These are phyloP conservation scores for Areca catechu DNA, from an alignment of 176 grass and related monocot genomes.

Conservation along the genomic window DNA sequence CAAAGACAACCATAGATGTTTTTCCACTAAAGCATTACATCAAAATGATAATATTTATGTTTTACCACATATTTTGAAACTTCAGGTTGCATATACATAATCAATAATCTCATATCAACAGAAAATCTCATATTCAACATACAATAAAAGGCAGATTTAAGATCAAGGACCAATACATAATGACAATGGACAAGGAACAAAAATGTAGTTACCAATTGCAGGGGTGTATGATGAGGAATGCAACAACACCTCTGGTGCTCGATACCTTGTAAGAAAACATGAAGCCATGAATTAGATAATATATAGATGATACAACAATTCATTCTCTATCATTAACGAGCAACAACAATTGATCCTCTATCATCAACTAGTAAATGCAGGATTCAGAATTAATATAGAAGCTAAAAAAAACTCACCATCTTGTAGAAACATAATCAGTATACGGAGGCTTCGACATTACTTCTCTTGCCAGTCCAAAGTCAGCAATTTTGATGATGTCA, in stretches of 20 bases:
- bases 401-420: conserved; percentile 50
- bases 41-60: too few species aligned
- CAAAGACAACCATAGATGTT: too few species aligned
- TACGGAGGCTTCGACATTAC: conserved; percentile 71
- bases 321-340: background rate
- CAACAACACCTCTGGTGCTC: conserved; percentile 75
- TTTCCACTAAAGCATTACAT: too few species aligned
- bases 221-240: conserved; percentile 61
- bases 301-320: background rate
- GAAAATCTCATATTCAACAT: background rate
- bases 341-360: background rate
- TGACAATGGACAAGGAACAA: conserved; percentile 2
- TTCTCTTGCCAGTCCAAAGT: conserved; percentile 97
- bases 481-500: conserved; percentile 76
- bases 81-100: too few species aligned
- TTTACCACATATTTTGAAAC: too few species aligned
- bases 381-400: background rate
- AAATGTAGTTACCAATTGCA: conserved; percentile 56
- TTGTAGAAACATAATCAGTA: conserved; percentile 95
- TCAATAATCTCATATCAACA: too few species aligned
- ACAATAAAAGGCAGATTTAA: background rate
- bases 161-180: background rate
- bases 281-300: conserved; percentile 13
- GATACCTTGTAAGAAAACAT: conserved; percentile 47
- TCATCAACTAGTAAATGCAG: background rate